Evolutionary conservation across 1,284 basidiomycete species (phyloP).

Genomic region (Trametes versicolor): DNA sequence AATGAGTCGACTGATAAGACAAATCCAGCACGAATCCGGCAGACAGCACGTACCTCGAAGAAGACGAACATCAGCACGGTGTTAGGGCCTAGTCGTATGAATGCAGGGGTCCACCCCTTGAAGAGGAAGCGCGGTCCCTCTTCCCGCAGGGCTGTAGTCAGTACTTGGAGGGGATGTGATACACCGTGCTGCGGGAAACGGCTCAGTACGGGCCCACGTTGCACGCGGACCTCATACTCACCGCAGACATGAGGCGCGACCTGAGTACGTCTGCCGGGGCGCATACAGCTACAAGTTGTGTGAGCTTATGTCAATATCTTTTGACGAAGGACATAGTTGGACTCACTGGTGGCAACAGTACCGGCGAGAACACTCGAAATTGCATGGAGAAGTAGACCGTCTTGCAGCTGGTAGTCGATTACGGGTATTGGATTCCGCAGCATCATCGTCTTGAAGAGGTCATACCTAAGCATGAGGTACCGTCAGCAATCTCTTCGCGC

Average conservation of each 20-base stretch:
- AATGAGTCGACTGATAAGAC: background rate
- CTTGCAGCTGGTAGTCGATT: slow-evolving; percentile 74
- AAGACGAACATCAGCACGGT: slow-evolving; percentile 88
- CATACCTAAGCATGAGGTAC: slow-evolving; percentile 66
- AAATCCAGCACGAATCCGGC: background rate
- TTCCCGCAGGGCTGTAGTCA: slow-evolving; percentile 65
- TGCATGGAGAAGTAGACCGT: slow-evolving; percentile 73
- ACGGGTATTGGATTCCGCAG: slow-evolving; percentile 64
- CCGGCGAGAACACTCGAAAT: slow-evolving; percentile 77
- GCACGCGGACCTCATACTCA: slow-evolving; percentile 44
- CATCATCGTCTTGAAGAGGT: slow-evolving; percentile 82
- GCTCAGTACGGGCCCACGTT: slow-evolving; percentile 7
- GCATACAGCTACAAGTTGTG: slow-evolving; percentile 70
- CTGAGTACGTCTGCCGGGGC: slow-evolving; percentile 90
- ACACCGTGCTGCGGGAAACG: slow-evolving; percentile 49
- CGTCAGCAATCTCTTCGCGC: slow-evolving; percentile 12
- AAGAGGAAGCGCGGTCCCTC: slow-evolving; percentile 89
- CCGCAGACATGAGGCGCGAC: slow-evolving; percentile 80
- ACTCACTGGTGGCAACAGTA: slow-evolving; percentile 87
- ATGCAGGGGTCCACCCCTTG: slow-evolving; percentile 90
- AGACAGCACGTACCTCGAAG: slow-evolving; percentile 66
- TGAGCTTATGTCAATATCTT: slow-evolving; percentile 18
- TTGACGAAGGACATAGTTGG: slow-evolving; percentile 28
- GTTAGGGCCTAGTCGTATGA: slow-evolving; percentile 86
- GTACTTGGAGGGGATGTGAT: slow-evolving; percentile 57